phyloP scores from a whole-genome alignment of 164 flowering plant genomes.

The Vitis rotundifolia region DNA sequence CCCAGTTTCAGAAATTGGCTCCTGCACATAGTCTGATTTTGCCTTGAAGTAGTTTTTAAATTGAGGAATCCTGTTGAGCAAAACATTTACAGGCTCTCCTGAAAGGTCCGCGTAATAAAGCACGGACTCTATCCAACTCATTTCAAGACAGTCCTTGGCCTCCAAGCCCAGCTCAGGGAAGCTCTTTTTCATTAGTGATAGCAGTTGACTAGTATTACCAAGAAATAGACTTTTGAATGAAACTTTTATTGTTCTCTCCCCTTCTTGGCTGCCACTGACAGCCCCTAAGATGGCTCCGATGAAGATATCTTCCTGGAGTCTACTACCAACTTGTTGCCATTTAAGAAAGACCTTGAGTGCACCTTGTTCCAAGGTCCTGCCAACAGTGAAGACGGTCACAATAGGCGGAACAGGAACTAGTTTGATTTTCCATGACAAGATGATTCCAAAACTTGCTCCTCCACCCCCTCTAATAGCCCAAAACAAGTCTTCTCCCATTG shows the following conservation, averaged over 20 bases:
- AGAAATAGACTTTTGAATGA: neutral
- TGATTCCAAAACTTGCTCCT: slow-evolving; percentile 16
- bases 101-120: neutral
- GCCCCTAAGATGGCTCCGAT: neutral
- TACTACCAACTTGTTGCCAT: slow-evolving; percentile 10
- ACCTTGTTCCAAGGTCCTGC: slow-evolving; percentile 2
- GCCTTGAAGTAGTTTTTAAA: slow-evolving; percentile 21
- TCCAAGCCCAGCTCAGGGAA: slow-evolving; percentile 4
- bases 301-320: slow-evolving; percentile 7
- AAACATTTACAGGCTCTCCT: neutral
- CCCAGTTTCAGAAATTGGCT: slow-evolving; percentile 18
- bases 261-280: slow-evolving; percentile 1
- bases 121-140: slow-evolving; percentile 6
- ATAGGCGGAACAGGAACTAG: slow-evolving; percentile 11
- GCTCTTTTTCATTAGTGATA: slow-evolving; percentile 1
- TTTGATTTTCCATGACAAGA: slow-evolving; percentile 12
- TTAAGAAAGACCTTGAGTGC: neutral
- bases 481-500: neutral
- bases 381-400: slow-evolving; percentile 8
- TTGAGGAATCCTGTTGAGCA: neutral
- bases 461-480: no score
- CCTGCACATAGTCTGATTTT: slow-evolving; percentile 28
- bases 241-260: neutral
- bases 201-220: neutral
- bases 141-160: neutral